Evolutionary conservation across 202 grass and related monocot species (phyloP), one percentile per base, ranked within the genome.

Genomic region (Digitaria exilis): DNA sequence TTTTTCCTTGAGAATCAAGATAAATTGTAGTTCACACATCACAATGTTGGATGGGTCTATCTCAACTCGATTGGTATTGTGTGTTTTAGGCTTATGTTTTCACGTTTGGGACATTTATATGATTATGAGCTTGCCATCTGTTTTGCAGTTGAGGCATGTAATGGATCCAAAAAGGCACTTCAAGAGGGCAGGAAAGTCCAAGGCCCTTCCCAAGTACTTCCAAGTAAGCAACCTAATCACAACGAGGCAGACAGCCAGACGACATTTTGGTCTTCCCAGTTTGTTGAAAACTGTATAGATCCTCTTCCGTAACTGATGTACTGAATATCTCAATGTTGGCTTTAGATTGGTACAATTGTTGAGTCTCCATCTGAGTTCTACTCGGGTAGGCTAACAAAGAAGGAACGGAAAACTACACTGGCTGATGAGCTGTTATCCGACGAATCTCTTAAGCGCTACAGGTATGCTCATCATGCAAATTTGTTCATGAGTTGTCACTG

Each of bases 121-220:
- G 59, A 61, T 42, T 45, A n/a, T 81, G 63, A 12, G 18, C 3
- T 81, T 28, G 19, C 60, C 24, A 44, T 79, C 5, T 52, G 32
- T 92, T 32, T 91, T 93, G 46, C 72, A 97, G 95, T 77, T 97
- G 86, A 95, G 95, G 69, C 89, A 84, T 83, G 88, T 93, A 73
- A 82, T 95, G 57, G 95, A 97, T 88, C 95, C 95, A 28, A 97
- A 97, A 89, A 91, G 82, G 57, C 95, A 97, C 74, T 97, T 97
- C 72, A 97, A 97, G 79, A 93, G 86, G 73, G 65, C 81, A 42
- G 92, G 80, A 32, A 95, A 93, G 17, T 95, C 92, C 51, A 97
- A 97, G 73, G 69, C 66, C 60, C 86, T 90, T 84, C 92, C 92
- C 1, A 97, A 93, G 69, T 97, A 93, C 77, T 97, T 97, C 78